Evolutionary conservation across 306 rosid genomes (phyloP), one percentile per base, ranked within the genome.

Genomic region (Dalbergia cochinchinensis): DNA sequence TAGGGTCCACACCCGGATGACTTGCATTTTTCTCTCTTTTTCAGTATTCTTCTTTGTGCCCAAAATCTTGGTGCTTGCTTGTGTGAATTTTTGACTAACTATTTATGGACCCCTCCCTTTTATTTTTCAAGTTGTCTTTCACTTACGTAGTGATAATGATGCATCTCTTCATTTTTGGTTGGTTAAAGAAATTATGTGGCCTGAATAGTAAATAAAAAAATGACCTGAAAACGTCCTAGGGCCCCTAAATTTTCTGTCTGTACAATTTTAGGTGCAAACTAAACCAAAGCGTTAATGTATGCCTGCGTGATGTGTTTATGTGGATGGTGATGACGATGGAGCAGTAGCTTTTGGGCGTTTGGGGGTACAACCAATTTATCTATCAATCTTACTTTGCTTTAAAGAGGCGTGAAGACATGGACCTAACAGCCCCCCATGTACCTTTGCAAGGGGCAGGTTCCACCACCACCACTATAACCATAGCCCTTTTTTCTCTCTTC

Each of bases 351-450:
- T 63, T 80, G 84, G 50, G 83, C 16, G 44, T 16, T 26, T 53
- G 65, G 51, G 71, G 39, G 51, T 11, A 34, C 86, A 74, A 69
- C 70, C 50, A 18, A 76, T 76, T 82, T 71, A 70, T 70, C 79
- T 55, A 63, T 51, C 67, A 70, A 73, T 62, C 61, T 74, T 72
- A 35, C 83, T 86, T 86, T 86, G 85, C 87, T 83, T 76, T 70
- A 84, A 78, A 80, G 89, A 78, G 84, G 88, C 78, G 83, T 84
- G 88, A 87, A 91, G 39, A 41, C 83, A 73, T 69, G 37, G 82
- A 91, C 87, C 90, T 70, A 84, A 90, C 66, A 59, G 65, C 78
- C 82, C 82, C 45, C 47, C 78, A 6, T 2, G 71, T 44, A 74
- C 75, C 62, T 44, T 76, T 67, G 68, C 73, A 70, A 47, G 54